Evolutionary conservation across 1,284 basidiomycete species (phyloP).

Genomic region (Mycosarcoma mackinlayi): DNA sequence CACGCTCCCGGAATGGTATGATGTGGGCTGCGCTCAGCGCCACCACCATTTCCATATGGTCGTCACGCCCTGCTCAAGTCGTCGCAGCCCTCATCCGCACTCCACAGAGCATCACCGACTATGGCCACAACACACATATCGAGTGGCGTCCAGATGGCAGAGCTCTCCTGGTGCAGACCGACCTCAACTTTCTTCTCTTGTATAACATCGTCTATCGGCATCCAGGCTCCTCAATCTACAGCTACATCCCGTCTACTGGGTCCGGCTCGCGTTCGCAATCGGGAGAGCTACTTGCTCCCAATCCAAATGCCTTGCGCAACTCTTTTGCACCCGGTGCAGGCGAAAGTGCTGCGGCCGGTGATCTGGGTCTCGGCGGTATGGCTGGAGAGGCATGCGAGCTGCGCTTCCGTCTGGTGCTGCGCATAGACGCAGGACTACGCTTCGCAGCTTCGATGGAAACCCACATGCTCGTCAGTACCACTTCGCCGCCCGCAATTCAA

Average conservation of each 20-base stretch:
- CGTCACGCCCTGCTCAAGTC: constrained; percentile 58
- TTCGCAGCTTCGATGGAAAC: constrained; percentile 46
- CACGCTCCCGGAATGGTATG: constrained; percentile 51
- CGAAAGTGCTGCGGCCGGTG: constrained; percentile 51
- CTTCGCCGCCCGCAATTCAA: constrained; percentile 60
- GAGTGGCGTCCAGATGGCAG: constrained; percentile 57
- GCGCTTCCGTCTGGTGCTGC: constrained; percentile 56
- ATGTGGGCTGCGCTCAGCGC: constrained; percentile 57
- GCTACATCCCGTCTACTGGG: constrained; percentile 53
- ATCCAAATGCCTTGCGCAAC: constrained; percentile 37
- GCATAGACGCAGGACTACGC: constrained; percentile 62
- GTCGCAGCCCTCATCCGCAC: constrained; percentile 60
- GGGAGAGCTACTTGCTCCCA: constrained; percentile 50
- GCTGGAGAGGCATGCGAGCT: constrained; percentile 50
- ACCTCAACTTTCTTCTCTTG: constrained; percentile 50
- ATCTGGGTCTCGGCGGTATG: constrained; percentile 40
- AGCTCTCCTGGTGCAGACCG: constrained; percentile 49
- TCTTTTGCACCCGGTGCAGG: constrained; percentile 58
- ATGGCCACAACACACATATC: constrained; percentile 57
- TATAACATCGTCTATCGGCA: constrained; percentile 49
- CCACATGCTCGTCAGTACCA: constrained; percentile 61
- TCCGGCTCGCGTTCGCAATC: constrained; percentile 42
- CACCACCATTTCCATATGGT: constrained; percentile 56
- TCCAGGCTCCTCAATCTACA: constrained; percentile 44
- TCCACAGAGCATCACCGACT: constrained; percentile 54